These are phyloP conservation scores for Curvularia lunata DNA, from an alignment of 2,329 filamentous ascomycete species.

Conservation along the genomic window DNA sequence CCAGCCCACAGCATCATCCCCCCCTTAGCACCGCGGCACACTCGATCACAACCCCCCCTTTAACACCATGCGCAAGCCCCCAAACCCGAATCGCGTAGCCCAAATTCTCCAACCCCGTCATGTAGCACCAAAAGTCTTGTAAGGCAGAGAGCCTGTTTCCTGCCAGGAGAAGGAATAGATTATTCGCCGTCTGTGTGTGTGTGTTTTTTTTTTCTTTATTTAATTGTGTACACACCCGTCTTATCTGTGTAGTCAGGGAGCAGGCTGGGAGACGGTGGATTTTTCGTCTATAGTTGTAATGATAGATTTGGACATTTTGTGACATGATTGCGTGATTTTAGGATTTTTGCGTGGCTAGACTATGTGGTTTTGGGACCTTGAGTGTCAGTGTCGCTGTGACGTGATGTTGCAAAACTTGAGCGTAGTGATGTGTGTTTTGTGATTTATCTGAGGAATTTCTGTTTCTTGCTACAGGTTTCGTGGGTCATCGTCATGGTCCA, in stretches of 20 bases:
- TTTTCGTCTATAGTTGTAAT: conserved; percentile 24
- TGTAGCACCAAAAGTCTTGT: conserved; percentile 45
- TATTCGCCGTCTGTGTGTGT: conserved; percentile 14
- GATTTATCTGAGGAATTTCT: no score
- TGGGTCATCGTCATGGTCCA: no score
- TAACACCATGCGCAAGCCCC: conserved; percentile 16
- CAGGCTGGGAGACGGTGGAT: conserved; percentile 6
- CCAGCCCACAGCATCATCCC: conserved; percentile 16
- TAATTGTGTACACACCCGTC: not conserved
- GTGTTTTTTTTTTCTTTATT: conserved; percentile 11
- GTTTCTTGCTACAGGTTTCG: no score
- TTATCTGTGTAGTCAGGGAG: conserved; percentile 7
- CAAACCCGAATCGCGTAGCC: conserved; percentile 33
- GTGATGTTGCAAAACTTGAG: no score
- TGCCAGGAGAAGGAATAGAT: conserved; percentile 37
- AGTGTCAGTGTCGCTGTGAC: no score
- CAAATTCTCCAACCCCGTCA: conserved; percentile 37
- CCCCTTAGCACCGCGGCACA: conserved; percentile 16
- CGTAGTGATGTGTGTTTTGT: no score
- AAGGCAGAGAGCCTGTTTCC: conserved; percentile 25
- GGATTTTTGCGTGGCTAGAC: no score
- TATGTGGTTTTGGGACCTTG: no score
- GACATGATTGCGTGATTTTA: not conserved
- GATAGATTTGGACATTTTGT: conserved; percentile 11
- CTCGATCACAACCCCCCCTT: conserved; percentile 5